Base-by-base conservation (phyloP, 306 rosid species). In the Vigna nakashimae region DNA sequence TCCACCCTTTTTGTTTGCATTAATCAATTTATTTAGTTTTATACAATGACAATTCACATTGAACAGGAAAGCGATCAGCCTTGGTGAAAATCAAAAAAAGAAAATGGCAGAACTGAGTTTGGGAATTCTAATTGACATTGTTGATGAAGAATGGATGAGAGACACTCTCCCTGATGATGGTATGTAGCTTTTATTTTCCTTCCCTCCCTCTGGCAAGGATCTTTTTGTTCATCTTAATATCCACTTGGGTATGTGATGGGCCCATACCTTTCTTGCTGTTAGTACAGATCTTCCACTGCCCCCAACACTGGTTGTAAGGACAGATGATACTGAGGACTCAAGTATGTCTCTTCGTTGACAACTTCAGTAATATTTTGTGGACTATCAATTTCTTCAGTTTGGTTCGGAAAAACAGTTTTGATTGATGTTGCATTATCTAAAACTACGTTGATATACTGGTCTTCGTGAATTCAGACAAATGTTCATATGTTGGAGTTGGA, bases 71-170 rank as follows among this genome's bases (percentile, higher is more conserved):
- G 42, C 53, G 6, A 49, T 14, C 8, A 6, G 73, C 40, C 42
- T 70, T 52, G 55, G 63, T 43, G 26, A 34, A 28, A 53, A 50
- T 26, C 17, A 26, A 18, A 18, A 9, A 77, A 68, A 75, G 71
- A n/a, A 57, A 15, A 90, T 92, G 97, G 89, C 95, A 34, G 95
- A 92, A 72, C 34, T 88, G 65, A 90, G 87, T 85, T 55, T 87
- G 80, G 90, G 91, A 49, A 81, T 89, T 79, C 89, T 90, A 16
- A 79, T 92, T 79, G 97, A 92, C 74, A 65, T 90, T 71, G 94
- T 92, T 78, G 98, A 90, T 73, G 98, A 92, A 69, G 98, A 88
- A 74, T 92, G 96, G 98, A 90, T 90, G 96, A 88, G 91, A 85
- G 96, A 90, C 80, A 92, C 96, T 43, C 93, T 92, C 56, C 96